Evolutionary conservation across 2,329 filamentous ascomycete species (phyloP).

Genomic region (Claviceps sp.): DNA sequence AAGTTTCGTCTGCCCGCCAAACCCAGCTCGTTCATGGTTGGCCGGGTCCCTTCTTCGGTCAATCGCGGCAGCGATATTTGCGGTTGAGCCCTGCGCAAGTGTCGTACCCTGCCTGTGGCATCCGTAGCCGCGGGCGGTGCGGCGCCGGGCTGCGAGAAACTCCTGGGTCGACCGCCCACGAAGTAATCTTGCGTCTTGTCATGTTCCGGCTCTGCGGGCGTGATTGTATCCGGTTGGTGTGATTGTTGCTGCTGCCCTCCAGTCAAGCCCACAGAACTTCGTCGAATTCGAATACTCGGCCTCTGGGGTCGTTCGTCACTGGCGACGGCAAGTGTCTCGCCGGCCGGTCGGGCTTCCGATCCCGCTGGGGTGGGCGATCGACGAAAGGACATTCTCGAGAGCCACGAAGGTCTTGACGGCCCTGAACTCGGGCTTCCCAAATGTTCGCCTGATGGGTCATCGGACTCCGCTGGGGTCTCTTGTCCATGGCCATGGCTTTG

Average conservation of each 20-base stretch:
- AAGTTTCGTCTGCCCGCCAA: constrained; percentile 4
- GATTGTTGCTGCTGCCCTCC: not conserved
- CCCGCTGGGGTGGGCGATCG: constrained; percentile 1
- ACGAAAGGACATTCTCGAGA: constrained; percentile 3
- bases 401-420: constrained; percentile 2
- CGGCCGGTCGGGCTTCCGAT: not conserved
- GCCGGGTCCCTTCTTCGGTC: constrained; percentile 24
- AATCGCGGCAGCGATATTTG: constrained; percentile 24
- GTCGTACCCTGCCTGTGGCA: constrained; percentile 11
- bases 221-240: not conserved
- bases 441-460: constrained; percentile 1
- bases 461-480: constrained; percentile 1
- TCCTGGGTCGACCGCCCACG: constrained; percentile 17
- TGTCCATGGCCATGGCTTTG: not conserved
- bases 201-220: not conserved
- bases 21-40: constrained; percentile 22
- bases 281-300: constrained; percentile 14
- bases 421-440: constrained; percentile 1
- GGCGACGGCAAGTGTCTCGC: not conserved
- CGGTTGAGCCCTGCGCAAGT: constrained; percentile 18
- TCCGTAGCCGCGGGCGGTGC: constrained; percentile 11
- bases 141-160: constrained; percentile 22
- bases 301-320: constrained; percentile 5
- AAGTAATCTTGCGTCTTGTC: not conserved
- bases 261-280: constrained; percentile 5